Evolutionary conservation across 441 rosid species (phyloP).

Genomic region (Brassica hybrid): DNA sequence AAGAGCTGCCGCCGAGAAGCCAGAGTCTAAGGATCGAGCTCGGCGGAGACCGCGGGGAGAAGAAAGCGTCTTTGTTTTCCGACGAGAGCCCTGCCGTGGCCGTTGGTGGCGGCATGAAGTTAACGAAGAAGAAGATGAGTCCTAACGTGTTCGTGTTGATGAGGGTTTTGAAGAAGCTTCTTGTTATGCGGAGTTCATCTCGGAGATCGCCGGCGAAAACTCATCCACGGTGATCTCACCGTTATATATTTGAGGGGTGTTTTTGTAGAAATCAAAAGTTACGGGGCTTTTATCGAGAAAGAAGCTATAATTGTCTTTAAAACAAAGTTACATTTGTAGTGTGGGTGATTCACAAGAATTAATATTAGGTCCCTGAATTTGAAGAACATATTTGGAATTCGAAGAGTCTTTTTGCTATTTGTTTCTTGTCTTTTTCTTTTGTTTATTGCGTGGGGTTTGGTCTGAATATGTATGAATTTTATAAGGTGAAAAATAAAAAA

Average conservation of each 20-base stretch:
- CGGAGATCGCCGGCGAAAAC: constrained; percentile 43
- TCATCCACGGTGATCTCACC: constrained; percentile 32
- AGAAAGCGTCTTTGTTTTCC: constrained; percentile 14
- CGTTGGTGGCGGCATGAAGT: constrained; percentile 46
- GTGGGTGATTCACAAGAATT: constrained; percentile 25
- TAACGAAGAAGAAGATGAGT: constrained; percentile 47
- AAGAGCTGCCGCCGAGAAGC: constrained; percentile 49
- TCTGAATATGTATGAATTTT: constrained; percentile 13
- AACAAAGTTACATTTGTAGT: constrained; percentile 12
- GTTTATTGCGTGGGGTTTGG: constrained; percentile 31
- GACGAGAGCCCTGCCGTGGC: constrained; percentile 27
- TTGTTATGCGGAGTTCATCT: constrained; percentile 51
- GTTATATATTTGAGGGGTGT: background rate
- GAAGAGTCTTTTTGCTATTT: background rate
- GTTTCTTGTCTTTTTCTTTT: background rate
- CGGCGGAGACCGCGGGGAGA: constrained; percentile 6
- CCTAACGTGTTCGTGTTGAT: constrained; percentile 53
- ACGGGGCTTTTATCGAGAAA: constrained; percentile 16
- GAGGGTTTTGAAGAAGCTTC: constrained; percentile 61
- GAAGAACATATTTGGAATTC: background rate
- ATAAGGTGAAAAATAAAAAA: constrained; percentile 21
- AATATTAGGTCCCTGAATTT: constrained; percentile 13
- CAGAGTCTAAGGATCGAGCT: constrained; percentile 30
- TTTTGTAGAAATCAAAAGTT: constrained; percentile 19
- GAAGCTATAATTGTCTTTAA: background rate